Evolutionary conservation across 441 rosid genomes (phyloP), one percentile per base, ranked within the genome.

Genomic region (Sinapis alba): DNA sequence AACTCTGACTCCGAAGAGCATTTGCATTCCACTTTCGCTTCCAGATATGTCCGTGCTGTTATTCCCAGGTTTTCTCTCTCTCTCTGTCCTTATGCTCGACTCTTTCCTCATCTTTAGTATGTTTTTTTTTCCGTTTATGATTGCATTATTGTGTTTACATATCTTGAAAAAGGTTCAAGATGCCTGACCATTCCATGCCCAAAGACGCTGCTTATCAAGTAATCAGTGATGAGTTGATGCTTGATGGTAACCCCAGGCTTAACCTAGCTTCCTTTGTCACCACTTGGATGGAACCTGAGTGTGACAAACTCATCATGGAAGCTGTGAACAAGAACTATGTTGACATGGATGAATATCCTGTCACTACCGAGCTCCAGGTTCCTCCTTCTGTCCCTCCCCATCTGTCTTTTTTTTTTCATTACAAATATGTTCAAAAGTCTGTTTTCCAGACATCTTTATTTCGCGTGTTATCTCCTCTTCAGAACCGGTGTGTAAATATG

Each of bases 271-370:
- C 95, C 30, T 92, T 92, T 51, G 97, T 92, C 62, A 89, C 95
- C 28, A 89, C 97, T 3, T 89, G 97, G 93, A 92, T 92, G 95
- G 97, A 92, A 76, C 97, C 95, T 7, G 95, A 90, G 80, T 88
- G 93, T 70, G 84, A 92, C 71, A 77, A 90, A 77, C 91, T 90
- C 68, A 88, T 92, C 45, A 86, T 90, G 93, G 84, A 83, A 54
- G 58, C 96, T 15, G 72, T 89, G 7, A 91, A 89, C 65, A 91
- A 88, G 82, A 91, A 91, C 76, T 88, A 88, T 71, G 93, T 91
- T 16, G 94, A 91, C 79, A 88, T 89, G 97, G 97, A 89, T 72
- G 94, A 91, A 66, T 91, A 88, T 75, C 97, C 95, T 63, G 92
- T 92, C 74, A 89, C 93, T 36, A 92, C 96, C 0, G 94, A 92